Base-by-base conservation (phyloP, 2,329 filamentous ascomycete species). In the Pseudogymnoascus sp. region DNA sequence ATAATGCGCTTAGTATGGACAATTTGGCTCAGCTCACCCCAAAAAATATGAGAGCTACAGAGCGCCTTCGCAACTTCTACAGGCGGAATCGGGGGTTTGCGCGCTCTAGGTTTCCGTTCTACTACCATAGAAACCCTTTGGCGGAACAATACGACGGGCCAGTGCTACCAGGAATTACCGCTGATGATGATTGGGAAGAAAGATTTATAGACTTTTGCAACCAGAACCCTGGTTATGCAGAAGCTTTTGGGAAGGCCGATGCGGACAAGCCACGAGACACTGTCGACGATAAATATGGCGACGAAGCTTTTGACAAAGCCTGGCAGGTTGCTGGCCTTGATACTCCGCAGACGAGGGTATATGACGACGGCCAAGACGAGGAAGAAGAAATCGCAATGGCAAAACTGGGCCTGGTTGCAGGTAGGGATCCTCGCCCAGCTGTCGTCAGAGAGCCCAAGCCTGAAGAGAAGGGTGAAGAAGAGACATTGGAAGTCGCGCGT, bases 271-370 rank as follows among this genome's bases (percentile, higher is more conserved):
- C 14, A 52, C 45, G 45, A 55, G 29, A 68, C 6, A 64, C 61
- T 16, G 69, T 70, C 61, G 70, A 69, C 14, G 68, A 68, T 7
- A 70, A 74, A 31, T 74, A 76, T 19, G 71, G 61, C 31, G 69
- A 72, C 4, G 26, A 55, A 8, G 45, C 45, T 33, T 55, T 55
- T 19, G 45, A 55, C 26, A 31, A 26, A 55, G 45, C 45, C 49
- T 55, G 49, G 49, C 26, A 12, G 6, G 29, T 33, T 55, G 49
- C 49, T 11, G 29, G 49, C n/a, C 49, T 55, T 55, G 29, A 55
- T 21, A 21, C 26, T 33, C 49, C 49, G 29, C 49, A 55, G 6
- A 55, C 49, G 12, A 55, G 49, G 29, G 6, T 55, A 33, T 55
- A 55, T 55, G 49, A 55, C 29, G 11, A 55, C 49, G 49, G 49